A percentile compares a stretch with the other conserved stretches of the same genome.
phyloP scores from a whole-genome alignment of 2,329 filamentous ascomycete genomes.

The Hypocrella siamensis region DNA sequence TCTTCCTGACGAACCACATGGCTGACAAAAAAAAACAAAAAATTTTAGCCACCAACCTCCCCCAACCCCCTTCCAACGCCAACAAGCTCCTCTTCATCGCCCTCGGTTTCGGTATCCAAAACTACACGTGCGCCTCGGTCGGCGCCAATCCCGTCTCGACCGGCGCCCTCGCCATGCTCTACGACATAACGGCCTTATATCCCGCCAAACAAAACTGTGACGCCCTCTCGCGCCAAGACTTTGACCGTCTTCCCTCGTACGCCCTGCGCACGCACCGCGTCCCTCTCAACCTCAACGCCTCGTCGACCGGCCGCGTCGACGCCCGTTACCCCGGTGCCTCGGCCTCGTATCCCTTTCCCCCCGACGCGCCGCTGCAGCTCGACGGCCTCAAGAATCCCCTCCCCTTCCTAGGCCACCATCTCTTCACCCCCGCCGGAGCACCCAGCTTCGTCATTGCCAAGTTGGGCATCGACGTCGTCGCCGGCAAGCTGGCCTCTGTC shows the following conservation, averaged over 20 bases:
- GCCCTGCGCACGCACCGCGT: slow-evolving; percentile 24
- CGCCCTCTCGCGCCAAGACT: slow-evolving; percentile 23
- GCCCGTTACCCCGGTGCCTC: slow-evolving; percentile 23
- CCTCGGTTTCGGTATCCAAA: slow-evolving; percentile 50
- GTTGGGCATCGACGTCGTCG: slow-evolving; percentile 21
- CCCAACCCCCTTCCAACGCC: slow-evolving; percentile 20
- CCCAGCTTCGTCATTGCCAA: slow-evolving; percentile 45
- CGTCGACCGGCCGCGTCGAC: slow-evolving; percentile 11
- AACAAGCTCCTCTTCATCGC: slow-evolving; percentile 35
- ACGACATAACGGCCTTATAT: slow-evolving; percentile 38
- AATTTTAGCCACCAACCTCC: slow-evolving; percentile 24
- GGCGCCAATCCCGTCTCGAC: slow-evolving; percentile 20
- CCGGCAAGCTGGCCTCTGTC: slow-evolving; percentile 31
- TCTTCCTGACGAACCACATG: no score
- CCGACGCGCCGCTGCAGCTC: slow-evolving; percentile 22
- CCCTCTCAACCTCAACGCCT: slow-evolving; percentile 30
- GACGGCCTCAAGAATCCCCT: slow-evolving; percentile 18
- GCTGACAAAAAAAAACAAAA: background rate
- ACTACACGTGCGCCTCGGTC: slow-evolving; percentile 44
- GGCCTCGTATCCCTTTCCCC: slow-evolving; percentile 27
- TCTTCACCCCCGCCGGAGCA: slow-evolving; percentile 36
- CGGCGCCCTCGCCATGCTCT: slow-evolving; percentile 44
- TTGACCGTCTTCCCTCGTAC: slow-evolving; percentile 21
- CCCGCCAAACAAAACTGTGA: slow-evolving; percentile 23
- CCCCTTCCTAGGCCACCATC: slow-evolving; percentile 47